A percentile compares a stretch with the other conserved stretches of the same genome.
Evolutionary conservation across 139 green algal species (phyloP).

Genomic region (Coelastrella sp.): DNA sequence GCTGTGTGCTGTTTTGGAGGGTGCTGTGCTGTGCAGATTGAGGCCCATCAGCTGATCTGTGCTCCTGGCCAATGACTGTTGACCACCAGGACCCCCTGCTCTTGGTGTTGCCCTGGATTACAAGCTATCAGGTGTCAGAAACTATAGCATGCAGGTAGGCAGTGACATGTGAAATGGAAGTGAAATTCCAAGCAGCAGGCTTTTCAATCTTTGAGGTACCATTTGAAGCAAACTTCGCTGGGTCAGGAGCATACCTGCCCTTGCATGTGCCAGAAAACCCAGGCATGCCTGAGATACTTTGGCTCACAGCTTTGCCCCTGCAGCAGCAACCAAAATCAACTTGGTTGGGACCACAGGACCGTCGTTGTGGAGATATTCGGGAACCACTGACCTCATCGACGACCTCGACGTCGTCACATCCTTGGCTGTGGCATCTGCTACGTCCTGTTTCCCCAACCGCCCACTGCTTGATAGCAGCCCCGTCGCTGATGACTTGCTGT

Average conservation of each 20-base stretch:
- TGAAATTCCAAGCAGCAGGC: too few relatives aligned
- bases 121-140: neutral
- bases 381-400: neutral
- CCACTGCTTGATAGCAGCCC: neutral
- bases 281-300: conserved; percentile 9
- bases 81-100: neutral
- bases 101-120: conserved; percentile 9
- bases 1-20: conserved; percentile 38
- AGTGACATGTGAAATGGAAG: too few relatives aligned
- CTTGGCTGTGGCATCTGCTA: neutral
- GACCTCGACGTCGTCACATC: neutral
- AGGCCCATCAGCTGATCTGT: conserved; percentile 31
- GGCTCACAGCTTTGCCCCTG: conserved; percentile 16
- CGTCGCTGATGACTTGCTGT: neutral
- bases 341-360: neutral
- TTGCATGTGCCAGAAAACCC: neutral
- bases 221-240: too few relatives aligned
- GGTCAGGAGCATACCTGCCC: neutral
- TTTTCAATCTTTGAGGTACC: too few relatives aligned
- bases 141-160: too few relatives aligned
- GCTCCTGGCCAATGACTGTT: neutral
- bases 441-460: neutral
- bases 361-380: too few relatives aligned
- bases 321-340: neutral
- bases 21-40: conserved; percentile 40